Evolutionary conservation across 2,329 filamentous ascomycete species (phyloP), one percentile per base, ranked within the genome.

Genomic region (Hypocreales sp.): DNA sequence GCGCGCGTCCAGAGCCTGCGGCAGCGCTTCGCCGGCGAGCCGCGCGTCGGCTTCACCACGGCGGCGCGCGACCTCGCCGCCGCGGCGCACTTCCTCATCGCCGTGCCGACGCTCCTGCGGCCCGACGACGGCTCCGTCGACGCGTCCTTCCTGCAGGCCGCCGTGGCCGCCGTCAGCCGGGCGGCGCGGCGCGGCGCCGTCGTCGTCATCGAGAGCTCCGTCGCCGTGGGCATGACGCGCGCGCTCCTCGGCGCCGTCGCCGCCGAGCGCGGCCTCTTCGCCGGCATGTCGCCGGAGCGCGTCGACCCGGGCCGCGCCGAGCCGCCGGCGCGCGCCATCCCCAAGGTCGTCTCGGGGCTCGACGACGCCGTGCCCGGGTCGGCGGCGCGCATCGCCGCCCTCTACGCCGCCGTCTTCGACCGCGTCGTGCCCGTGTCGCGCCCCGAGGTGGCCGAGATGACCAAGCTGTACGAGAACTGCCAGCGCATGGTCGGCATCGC

Each of bases 391-490:
- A 66, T 69, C 28, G 32, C 40, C 6, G 38, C 42, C 6, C 41
- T 68, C 4, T 69, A 69, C 40, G 46, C 47, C 3, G 39, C 43
- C n/a, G 59, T 56, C 2, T 68, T 67, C 34, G 48, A 64, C 26
- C 40, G 44, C 0, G 47, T 68, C 5, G 49, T 67, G 6, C 51
- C 57, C 0, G 63, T 68, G 17, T 61, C 60, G 8, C 46, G 44
- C 17, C 63, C 64, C 2, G 65, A 70, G 37, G 62, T 67, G 2
- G 65, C 65, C 2, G 65, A 69, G 42, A 67, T 69, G 61, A 63
- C 57, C 34, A 70, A 70, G 44, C 46, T 70, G 9, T 70, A 67
- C 38, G 64, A 69, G 33, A 70, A 69, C 39, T 70, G 65, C 38
- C 62, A 68, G 39, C 53, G 64, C 2, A 67, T 66, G 58, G 47